Evolutionary conservation across 345 rosid species (phyloP).

Genomic region (Gossypioides kirkii): DNA sequence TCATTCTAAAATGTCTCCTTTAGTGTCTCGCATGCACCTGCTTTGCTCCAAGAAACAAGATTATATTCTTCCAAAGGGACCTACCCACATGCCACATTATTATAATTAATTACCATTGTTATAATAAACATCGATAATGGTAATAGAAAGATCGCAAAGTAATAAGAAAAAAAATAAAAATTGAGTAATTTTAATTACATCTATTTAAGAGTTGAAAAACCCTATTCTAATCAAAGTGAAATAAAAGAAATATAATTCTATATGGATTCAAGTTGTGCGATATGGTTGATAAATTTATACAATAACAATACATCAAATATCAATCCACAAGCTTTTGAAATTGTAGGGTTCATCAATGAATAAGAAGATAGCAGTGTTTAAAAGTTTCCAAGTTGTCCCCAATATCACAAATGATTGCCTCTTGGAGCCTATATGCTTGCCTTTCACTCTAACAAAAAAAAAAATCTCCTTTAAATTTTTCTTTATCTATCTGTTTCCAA

Average conservation of each 20-base stretch:
- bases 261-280: too few relatives aligned
- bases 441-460: conserved; percentile 3
- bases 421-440: conserved; percentile 15
- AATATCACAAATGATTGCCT: conserved; percentile 11
- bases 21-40: conserved; percentile 13
- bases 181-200: too few relatives aligned
- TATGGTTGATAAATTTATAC: too few relatives aligned
- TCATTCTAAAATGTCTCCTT: conserved; percentile 11
- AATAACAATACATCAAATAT: too few relatives aligned
- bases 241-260: too few relatives aligned
- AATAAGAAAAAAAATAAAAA: neutral
- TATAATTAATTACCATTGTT: too few relatives aligned
- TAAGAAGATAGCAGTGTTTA: conserved; percentile 11
- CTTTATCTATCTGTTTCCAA: neutral
- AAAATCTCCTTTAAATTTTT: conserved; percentile 11
- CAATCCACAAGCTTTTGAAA: neutral
- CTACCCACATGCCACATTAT: conserved; percentile 16
- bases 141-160: too few relatives aligned
- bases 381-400: conserved; percentile 12
- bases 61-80: neutral
- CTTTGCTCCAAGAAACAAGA: conserved; percentile 10
- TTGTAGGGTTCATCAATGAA: conserved; percentile 10
- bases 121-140: too few relatives aligned
- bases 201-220: too few relatives aligned
- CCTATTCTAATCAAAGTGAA: too few relatives aligned